These are phyloP conservation scores for Cadophora gregata DNA, from an alignment of 2,329 filamentous ascomycete genomes.

Conservation along the genomic window DNA sequence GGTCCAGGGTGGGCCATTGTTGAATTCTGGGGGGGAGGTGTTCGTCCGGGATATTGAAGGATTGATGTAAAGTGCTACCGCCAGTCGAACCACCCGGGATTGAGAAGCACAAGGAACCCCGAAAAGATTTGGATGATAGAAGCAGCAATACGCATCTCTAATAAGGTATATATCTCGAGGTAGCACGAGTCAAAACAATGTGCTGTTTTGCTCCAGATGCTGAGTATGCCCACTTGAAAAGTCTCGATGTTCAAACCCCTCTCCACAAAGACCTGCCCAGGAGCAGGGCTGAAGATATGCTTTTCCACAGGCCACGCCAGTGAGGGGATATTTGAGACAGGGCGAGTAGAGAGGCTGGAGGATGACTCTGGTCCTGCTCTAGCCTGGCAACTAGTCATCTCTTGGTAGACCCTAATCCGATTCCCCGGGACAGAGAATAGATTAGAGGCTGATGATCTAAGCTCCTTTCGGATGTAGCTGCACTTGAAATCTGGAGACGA, in stretches of 20 bases:
- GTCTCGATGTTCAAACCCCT: background rate
- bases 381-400: background rate
- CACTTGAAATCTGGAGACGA: background rate
- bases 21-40: background rate
- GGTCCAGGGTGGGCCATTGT: background rate
- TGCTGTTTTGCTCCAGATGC: background rate
- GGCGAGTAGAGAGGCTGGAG: background rate
- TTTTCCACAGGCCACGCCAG: background rate
- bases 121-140: background rate
- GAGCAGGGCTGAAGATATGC: background rate
- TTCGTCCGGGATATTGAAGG: background rate
- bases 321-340: background rate
- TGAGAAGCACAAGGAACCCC: background rate
- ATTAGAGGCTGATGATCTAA: background rate
- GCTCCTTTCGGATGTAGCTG: background rate
- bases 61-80: background rate
- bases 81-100: background rate
- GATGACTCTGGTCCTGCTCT: background rate
- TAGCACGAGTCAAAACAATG: background rate
- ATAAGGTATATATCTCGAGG: background rate
- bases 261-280: background rate
- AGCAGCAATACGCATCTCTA: constrained; percentile 4
- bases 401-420: background rate
- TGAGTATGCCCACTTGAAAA: background rate
- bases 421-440: background rate